These are phyloP conservation scores for Candida dendrica DNA, from an alignment of 805 yeast genomes.

Conservation along the genomic window DNA sequence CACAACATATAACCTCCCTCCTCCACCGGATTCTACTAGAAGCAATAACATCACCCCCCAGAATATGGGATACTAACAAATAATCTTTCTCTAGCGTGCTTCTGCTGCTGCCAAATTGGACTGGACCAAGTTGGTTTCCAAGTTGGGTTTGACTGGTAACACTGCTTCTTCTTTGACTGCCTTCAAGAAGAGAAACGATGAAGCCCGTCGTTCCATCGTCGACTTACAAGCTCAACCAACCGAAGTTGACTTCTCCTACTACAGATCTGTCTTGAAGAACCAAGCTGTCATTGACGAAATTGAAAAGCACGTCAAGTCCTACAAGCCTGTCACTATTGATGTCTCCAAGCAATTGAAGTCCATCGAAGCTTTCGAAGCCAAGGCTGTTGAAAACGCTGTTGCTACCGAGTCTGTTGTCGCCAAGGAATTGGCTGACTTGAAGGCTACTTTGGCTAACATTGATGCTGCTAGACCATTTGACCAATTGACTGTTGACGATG, in stretches of 20 bases:
- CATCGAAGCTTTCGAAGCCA: slow-evolving; percentile 87
- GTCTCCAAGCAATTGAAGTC: slow-evolving; percentile 84
- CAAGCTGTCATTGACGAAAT: slow-evolving; percentile 70
- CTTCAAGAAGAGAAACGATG: slow-evolving; percentile 97
- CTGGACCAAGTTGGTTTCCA: slow-evolving; percentile 87
- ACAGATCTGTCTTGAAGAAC: slow-evolving; percentile 79
- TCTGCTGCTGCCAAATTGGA: slow-evolving; percentile 81
- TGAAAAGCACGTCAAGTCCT: slow-evolving; percentile 65
- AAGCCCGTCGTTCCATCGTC: slow-evolving; percentile 78
- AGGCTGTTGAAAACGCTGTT: slow-evolving; percentile 93
- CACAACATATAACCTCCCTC: too few relatives aligned
- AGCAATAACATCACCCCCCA: too few relatives aligned
- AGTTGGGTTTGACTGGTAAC: slow-evolving; percentile 86
- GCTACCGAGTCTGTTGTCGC: slow-evolving; percentile 84
- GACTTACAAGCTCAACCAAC: slow-evolving; percentile 69
- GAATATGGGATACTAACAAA: not conserved
- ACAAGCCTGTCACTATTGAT: slow-evolving; percentile 82
- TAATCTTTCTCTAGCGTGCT: slow-evolving; percentile 21
- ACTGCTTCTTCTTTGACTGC: slow-evolving; percentile 85
- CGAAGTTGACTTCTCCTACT: slow-evolving; percentile 72
- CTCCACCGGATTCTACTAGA: too few relatives aligned
- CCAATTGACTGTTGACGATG: slow-evolving; percentile 92
- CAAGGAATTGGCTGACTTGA: slow-evolving; percentile 78
- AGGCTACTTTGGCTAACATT: slow-evolving; percentile 85
- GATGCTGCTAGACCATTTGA: slow-evolving; percentile 97